Conservation (phyloP, 345 rosid genomes). For the Crucihimalaya himalaica region DNA sequence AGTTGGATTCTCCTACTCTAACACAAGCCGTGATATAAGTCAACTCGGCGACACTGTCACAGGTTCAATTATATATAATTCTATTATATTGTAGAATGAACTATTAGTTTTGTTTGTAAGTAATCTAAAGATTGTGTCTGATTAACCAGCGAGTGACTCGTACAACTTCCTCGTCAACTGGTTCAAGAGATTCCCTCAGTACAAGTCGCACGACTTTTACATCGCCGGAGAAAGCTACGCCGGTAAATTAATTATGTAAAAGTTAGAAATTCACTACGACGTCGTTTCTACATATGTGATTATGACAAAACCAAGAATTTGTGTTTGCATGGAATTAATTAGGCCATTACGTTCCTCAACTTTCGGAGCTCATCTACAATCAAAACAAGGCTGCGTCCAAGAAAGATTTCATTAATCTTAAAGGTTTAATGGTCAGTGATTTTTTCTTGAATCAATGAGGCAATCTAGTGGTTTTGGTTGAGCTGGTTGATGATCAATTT, state of each 20-base stretch:
- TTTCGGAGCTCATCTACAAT: conserved; percentile 61
- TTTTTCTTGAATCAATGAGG: not conserved
- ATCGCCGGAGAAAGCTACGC: conserved; percentile 78
- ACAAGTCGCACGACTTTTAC: conserved; percentile 59
- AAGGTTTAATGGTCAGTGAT: conserved; percentile 64
- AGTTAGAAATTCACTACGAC: not conserved
- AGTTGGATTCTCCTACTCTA: conserved; percentile 66
- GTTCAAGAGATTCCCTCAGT: conserved; percentile 71
- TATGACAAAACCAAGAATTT: not conserved
- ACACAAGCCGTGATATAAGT: conserved; percentile 47
- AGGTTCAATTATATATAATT: conserved; percentile 36
- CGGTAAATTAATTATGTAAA: conserved; percentile 35
- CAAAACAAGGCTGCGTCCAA: conserved; percentile 48
- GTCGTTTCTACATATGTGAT: not conserved
- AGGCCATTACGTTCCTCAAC: conserved; percentile 92
- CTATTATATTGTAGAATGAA: not conserved
- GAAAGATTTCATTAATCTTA: conserved; percentile 58
- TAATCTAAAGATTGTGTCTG: not conserved
- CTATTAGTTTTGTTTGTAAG: not conserved
- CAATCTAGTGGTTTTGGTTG: not conserved
- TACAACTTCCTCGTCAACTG: conserved; percentile 61
- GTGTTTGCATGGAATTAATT: conserved; percentile 31
- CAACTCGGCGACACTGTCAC: conserved; percentile 60
- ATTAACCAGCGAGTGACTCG: conserved; percentile 53
- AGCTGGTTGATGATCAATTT: not conserved